Evolutionary conservation across 176 grass and related monocot genomes (phyloP).

Genomic region (Calamus simplicifolius): DNA sequence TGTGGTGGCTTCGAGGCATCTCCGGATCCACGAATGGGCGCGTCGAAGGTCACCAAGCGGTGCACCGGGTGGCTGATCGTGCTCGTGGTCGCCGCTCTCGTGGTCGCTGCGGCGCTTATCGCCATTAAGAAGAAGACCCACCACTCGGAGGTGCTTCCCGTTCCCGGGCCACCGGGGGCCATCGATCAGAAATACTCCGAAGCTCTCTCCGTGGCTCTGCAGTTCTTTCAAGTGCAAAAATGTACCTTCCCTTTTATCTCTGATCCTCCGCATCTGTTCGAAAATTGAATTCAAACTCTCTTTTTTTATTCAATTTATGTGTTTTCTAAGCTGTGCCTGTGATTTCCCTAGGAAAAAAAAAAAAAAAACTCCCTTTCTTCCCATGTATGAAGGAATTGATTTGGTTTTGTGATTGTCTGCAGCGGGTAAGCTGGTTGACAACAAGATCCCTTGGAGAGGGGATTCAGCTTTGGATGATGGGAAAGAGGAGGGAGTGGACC

Average conservation of each 20-base stretch:
- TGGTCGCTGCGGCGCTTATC: conserved; percentile 67
- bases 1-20: too few relatives aligned
- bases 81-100: conserved; percentile 65
- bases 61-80: conserved; percentile 91
- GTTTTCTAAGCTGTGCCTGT: too few relatives aligned
- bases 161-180: conserved; percentile 75
- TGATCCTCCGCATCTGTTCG: background rate
- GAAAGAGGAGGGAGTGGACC: conserved; percentile 44
- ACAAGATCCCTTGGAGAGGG: conserved; percentile 72
- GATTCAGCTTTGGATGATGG: conserved; percentile 74
- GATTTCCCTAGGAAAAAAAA: too few relatives aligned
- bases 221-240: conserved; percentile 97
- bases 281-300: too few relatives aligned
- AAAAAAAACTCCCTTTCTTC: too few relatives aligned
- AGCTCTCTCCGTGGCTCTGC: conserved; percentile 75
- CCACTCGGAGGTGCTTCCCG: conserved; percentile 58
- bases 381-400: too few relatives aligned
- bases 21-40: conserved; percentile 24
- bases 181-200: conserved; percentile 81
- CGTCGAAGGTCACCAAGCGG: conserved; percentile 46
- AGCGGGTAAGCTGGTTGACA: conserved; percentile 80
- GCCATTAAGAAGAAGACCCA: conserved; percentile 68
- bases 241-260: conserved; percentile 23
- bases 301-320: too few relatives aligned
- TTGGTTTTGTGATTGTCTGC: background rate